These are phyloP conservation scores for Suhomyces sp. DNA, from an alignment of 805 yeast species.

Conservation along the genomic window DNA sequence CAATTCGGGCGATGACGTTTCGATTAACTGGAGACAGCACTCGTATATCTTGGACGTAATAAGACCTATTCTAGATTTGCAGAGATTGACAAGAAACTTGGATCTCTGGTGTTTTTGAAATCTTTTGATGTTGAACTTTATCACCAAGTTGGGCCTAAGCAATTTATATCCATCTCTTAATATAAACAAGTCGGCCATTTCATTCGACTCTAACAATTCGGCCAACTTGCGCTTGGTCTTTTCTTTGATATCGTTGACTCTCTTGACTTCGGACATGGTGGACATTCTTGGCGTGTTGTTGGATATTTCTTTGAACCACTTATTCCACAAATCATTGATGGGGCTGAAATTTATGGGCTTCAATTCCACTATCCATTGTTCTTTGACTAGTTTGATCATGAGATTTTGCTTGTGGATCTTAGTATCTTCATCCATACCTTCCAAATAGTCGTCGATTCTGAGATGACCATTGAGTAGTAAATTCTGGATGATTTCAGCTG, in stretches of 20 bases:
- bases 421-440: slow-evolving; percentile 15
- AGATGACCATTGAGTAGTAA: slow-evolving; percentile 69
- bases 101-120: slow-evolving; percentile 67
- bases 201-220: slow-evolving; percentile 32
- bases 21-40: slow-evolving; percentile 55
- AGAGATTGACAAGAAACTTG: slow-evolving; percentile 58
- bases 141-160: slow-evolving; percentile 48
- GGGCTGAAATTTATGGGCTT: slow-evolving; percentile 33
- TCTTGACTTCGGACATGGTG: slow-evolving; percentile 38
- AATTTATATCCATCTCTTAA: slow-evolving; percentile 36
- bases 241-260: slow-evolving; percentile 59
- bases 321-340: slow-evolving; percentile 37
- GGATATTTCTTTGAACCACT: slow-evolving; percentile 33
- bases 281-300: slow-evolving; percentile 35
- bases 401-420: slow-evolving; percentile 21
- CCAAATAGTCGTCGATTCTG: slow-evolving; percentile 47
- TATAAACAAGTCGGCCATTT: slow-evolving; percentile 7
- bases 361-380: slow-evolving; percentile 36
- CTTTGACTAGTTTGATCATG: slow-evolving; percentile 27
- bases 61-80: slow-evolving; percentile 66
- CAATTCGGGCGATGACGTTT: slow-evolving; percentile 48
- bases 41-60: slow-evolving; percentile 64
- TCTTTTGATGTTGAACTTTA: slow-evolving; percentile 63
- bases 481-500: slow-evolving; percentile 66
- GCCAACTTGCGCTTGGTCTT: slow-evolving; percentile 40